Evolutionary conservation across 441 rosid genomes (phyloP), one percentile per base, ranked within the genome.

Genomic region (Geranium incanum): DNA sequence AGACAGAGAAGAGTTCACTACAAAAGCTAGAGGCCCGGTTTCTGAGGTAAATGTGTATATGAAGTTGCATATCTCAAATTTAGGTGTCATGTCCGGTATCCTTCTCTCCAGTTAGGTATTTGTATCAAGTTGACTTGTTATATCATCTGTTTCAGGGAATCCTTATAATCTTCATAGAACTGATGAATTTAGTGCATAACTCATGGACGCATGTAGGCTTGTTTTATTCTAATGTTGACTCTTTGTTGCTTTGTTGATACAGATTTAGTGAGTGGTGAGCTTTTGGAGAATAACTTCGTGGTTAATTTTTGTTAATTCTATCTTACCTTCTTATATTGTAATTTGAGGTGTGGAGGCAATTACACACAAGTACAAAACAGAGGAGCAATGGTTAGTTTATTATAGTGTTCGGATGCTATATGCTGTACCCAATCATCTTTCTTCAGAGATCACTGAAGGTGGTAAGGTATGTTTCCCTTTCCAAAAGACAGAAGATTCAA

Each of bases 41-140:
- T 71, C 70, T 80, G 82, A 83, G 86, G 86, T 83, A 85, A 81
- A 78, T 74, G 70, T 83, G 81, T 79, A 72, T 72, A 80, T 68
- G 77, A 74, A 71, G 78, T 76, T 75, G 60, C 81, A 73, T 74
- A 69, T 76, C 69, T 55, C 64, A 63, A 74, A 48, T 62, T 55
- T 73, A 80, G 82, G 69, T 67, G 78, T 71, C 73, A 71, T 48
- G 74, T 79, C 71, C 68, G 77, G 75, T 72, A 41, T 68, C 68
- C 66, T 71, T 78, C 75, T 70, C 71, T 78, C 52, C 69, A 13
- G 18, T 68, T 75, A 72, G 77, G 71, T 77, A 75, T 66, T 36
- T 84, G 83, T 77, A 79, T 74, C 39, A 48, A 45, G 8, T 57
- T 50, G 70, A 72, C 71, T 80, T 59, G 18, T 38, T 75, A 76